Percentiles rank a stretch among this genome's conserved stretches.
phyloP scores from a whole-genome alignment of 345 rosid genomes.

The Rhodomyrtus tomentosa region DNA sequence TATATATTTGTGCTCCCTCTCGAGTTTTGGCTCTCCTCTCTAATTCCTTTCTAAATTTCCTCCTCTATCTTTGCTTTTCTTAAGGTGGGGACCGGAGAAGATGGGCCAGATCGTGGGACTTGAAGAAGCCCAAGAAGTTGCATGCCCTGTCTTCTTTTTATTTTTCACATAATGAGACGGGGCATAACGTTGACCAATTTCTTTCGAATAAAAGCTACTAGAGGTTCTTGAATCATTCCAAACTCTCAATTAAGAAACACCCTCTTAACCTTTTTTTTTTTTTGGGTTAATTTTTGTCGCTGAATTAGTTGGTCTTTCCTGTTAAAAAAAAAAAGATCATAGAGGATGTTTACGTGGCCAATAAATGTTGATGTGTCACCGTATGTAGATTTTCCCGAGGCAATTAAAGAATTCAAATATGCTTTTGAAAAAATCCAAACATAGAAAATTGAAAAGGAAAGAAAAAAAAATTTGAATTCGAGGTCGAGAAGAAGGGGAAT shows the following conservation, averaged over 20 bases:
- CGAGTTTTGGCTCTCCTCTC: too few relatives aligned
- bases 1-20: too few relatives aligned
- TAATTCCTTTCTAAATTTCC: neutral
- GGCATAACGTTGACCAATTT: neutral
- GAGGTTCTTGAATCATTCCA: neutral
- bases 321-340: neutral
- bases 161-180: neutral
- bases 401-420: neutral
- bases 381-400: neutral
- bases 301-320: neutral
- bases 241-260: neutral
- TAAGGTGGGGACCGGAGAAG: neutral
- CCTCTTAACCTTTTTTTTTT: neutral
- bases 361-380: neutral
- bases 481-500: neutral
- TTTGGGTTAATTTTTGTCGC: neutral
- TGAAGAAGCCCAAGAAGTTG: neutral
- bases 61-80: neutral
- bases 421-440: neutral
- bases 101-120: neutral
- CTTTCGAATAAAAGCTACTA: neutral
- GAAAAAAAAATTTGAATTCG: neutral
- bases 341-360: neutral
- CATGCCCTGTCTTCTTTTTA: accelerated
- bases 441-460: neutral